Evolutionary conservation across 1,139 yeast genomes (phyloP).

Genomic region (Suhomyces chickasaworum): DNA sequence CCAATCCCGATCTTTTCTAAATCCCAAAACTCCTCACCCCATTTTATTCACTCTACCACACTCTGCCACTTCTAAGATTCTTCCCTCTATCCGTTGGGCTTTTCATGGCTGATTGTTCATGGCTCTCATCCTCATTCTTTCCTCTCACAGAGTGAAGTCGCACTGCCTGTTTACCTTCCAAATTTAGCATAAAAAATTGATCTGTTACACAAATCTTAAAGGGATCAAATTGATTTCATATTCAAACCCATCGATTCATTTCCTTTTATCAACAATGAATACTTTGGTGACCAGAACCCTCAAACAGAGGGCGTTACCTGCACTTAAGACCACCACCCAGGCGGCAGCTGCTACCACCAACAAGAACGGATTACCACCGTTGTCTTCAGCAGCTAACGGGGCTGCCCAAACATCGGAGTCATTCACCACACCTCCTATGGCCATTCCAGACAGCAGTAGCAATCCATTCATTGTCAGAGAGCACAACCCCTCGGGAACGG

Average conservation of each 20-base stretch:
- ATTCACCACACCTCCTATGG: conserved; percentile 57
- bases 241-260: neutral
- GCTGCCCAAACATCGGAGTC: conserved; percentile 19
- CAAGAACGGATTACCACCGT: conserved; percentile 5
- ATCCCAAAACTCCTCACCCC: too few relatives aligned
- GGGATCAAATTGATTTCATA: neutral
- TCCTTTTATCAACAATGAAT: conserved; percentile 2
- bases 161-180: conserved; percentile 14
- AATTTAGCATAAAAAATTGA: conserved; percentile 12
- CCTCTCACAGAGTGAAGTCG: neutral
- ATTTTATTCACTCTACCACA: too few relatives aligned
- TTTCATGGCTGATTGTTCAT: too few relatives aligned
- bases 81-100: too few relatives aligned
- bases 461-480: conserved; percentile 62
- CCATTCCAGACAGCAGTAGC: conserved; percentile 57
- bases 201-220: conserved; percentile 1
- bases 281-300: conserved; percentile 9
- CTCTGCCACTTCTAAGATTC: too few relatives aligned
- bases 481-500: conserved; percentile 67
- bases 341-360: conserved; percentile 9
- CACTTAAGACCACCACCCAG: conserved; percentile 4
- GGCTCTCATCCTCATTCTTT: neutral
- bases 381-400: conserved; percentile 19
- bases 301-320: conserved; percentile 10
- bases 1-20: too few relatives aligned